Base-by-base conservation (phyloP, 176 grass and related monocot species). In the Chloris gayana region DNA sequence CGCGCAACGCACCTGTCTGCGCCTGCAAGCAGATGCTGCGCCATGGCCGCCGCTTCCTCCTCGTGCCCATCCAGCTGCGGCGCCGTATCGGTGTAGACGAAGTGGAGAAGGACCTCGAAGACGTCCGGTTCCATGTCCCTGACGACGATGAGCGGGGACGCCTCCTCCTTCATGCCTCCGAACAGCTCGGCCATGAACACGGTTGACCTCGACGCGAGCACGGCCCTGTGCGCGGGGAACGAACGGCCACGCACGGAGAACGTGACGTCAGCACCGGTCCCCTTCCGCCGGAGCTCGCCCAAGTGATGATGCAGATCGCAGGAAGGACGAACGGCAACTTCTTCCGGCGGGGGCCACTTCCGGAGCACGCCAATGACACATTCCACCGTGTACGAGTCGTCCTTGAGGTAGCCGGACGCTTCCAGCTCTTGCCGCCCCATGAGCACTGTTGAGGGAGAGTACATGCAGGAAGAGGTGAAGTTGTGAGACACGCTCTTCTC, bases 21-120 rank as follows among this genome's bases (percentile, higher is more conserved):
- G 3, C 58, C 82, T 6, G 75, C 82, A 39, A 88, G 82, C 59
- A 88, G 60, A 63, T 88, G 85, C 70, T 91, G 70, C 22, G 58
- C 76, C 60, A 83, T 70, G 22, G 62, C 14, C 33, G 57, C 50
- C 3, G 29, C 58, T 14, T 64, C 21, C 10, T 7, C 69, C 53
- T n/a, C 5, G 21, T 30, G 0, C 0, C 46, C 21, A 24, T 81
- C 39, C 15, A 87, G 53, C 0, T 87, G 46, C 4, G 79, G 84
- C 25, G 70, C 74, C 10, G 59, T 68, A 68, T 80, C 79, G 15
- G 70, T 73, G 75, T 90, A 90, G 46, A 86, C 22, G 75, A 90
- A 90, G 49, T 74, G 44, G 2, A 90, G 79, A 45, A 90, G 21
- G 46, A 79, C 88, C 66, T 47, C 17, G 38, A 86, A 86, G 15